These are phyloP conservation scores for Russula vinacea DNA, from an alignment of 768 basidiomycete genomes.

Conservation along the genomic window DNA sequence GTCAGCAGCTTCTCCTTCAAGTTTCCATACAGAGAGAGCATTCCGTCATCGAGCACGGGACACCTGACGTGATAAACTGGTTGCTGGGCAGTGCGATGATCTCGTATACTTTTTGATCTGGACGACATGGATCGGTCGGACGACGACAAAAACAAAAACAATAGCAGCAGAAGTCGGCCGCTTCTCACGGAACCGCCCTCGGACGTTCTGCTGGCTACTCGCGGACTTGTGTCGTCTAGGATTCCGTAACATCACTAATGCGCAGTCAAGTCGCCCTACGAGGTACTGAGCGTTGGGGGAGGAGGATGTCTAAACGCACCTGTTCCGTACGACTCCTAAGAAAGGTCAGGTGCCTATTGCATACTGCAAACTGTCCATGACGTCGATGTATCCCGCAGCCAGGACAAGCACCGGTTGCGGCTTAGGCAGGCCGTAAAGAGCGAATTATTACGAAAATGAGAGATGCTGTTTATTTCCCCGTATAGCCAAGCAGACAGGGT, in stretches of 20 bases:
- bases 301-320: not conserved
- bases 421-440: not conserved
- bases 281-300: not conserved
- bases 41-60: constrained; percentile 4
- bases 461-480: not conserved
- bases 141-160: not conserved
- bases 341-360: too few species aligned
- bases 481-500: not conserved
- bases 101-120: not conserved
- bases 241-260: not conserved
- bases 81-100: too few species aligned
- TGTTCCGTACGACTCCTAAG: not conserved
- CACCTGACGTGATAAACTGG: too few species aligned
- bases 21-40: not conserved
- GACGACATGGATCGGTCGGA: constrained; percentile 4
- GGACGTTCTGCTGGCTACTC: not conserved
- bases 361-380: not conserved
- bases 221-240: not conserved
- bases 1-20: not conserved
- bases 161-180: not conserved
- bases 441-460: not conserved
- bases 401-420: not conserved
- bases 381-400: not conserved
- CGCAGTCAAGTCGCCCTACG: not conserved
- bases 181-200: not conserved